Base-by-base conservation (phyloP, 495 filamentous ascomycete genomes). In the Penicillium ochrochloron region DNA sequence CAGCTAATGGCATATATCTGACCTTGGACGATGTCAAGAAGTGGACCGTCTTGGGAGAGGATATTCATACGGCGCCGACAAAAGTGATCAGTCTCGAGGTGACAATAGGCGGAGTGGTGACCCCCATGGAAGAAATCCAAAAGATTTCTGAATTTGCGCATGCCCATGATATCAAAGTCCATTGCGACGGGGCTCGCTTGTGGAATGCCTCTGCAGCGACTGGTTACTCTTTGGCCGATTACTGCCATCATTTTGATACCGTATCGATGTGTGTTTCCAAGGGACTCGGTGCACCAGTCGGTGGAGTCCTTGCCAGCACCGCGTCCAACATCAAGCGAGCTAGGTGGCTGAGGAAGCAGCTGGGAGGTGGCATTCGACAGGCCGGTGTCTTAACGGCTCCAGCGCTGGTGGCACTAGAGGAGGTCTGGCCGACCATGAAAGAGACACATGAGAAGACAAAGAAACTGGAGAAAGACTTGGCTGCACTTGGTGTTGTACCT, bases 11-110 rank as follows among this genome's bases (percentile, higher is more conserved):
- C 8, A 75, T 84, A 7, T 85, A 91, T 63, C 73, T 95, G 19
- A 92, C 89, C 0, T 76, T 92, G 17, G 85, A 88, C 42, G 91
- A 94, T 69, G 74, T 94, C 39, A 64, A 84, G 66, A 79, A 82
- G 63, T 84, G 87, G 66, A 59, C 61, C 8, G 60, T 69, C 5
- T 59, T 75, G 1, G 69, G 72, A 15, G 72, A 79, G 5, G 67
- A 79, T 59, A 71, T 78, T n/a, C 75, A 79, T 41, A 66, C 61
- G 23, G 68, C 66, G n/a, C 75, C 74, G 14, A 77, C 74, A 33
- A 67, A 61, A 48, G 67, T 79, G 23, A 74, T 79, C 44, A 64
- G 65, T 25, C 66, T 79, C 19, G 76, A 79, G 63, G 64, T 74
- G 33, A 77, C 77, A 14, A 67, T 76, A 14, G 67, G 66, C 2